A percentile compares a stretch with the other conserved stretches of the same genome.
phyloP scores from a whole-genome alignment of 345 rosid species.

The Raphanus raphanistrum region DNA sequence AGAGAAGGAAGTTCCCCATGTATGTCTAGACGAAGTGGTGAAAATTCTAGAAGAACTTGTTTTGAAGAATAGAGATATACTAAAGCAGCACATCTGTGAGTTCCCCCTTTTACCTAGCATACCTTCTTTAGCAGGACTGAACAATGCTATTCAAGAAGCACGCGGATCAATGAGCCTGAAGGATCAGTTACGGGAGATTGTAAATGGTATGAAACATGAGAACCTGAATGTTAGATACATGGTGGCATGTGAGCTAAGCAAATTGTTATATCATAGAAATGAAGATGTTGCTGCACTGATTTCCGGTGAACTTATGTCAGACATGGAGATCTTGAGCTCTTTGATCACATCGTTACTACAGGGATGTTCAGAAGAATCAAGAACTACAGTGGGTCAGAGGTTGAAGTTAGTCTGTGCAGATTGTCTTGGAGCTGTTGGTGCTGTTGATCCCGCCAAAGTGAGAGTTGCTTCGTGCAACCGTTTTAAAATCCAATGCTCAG shows the following conservation, averaged over 20 bases:
- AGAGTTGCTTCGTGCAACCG: constrained; percentile 68
- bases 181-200: constrained; percentile 79
- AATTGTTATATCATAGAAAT: constrained; percentile 67
- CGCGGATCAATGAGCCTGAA: constrained; percentile 82
- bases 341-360: constrained; percentile 77
- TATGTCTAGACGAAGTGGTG: constrained; percentile 64
- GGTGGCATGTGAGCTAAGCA: constrained; percentile 91
- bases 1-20: constrained; percentile 57
- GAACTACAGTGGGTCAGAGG: constrained; percentile 85
- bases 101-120: constrained; percentile 90
- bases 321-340: constrained; percentile 82
- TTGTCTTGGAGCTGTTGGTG: constrained; percentile 95
- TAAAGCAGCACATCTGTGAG: constrained; percentile 87
- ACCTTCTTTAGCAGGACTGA: constrained; percentile 72
- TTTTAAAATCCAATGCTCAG: constrained; percentile 95
- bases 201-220: constrained; percentile 84
- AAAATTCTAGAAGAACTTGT: constrained; percentile 88
- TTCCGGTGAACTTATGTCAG: constrained; percentile 69
- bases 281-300: constrained; percentile 75
- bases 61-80: constrained; percentile 63
- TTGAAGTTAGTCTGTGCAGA: constrained; percentile 89
- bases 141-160: constrained; percentile 88
- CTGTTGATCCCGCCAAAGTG: constrained; percentile 97
- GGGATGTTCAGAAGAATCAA: constrained; percentile 98
- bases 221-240: constrained; percentile 96